Evolutionary conservation across 2,329 filamentous ascomycete genomes (phyloP).

Genomic region (Cladosporium sp.): DNA sequence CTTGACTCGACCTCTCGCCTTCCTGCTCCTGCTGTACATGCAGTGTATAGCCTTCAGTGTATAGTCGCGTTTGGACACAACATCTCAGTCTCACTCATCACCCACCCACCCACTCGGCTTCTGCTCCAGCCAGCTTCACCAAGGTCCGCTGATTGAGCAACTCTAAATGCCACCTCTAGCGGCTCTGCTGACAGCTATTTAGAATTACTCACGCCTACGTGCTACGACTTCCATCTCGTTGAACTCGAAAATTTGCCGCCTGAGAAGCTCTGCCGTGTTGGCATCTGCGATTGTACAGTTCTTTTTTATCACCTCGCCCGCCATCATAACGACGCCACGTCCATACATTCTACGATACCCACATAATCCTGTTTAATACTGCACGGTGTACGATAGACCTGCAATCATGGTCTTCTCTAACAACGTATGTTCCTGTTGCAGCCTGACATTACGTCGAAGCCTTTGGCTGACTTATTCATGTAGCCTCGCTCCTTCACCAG

Average conservation of each 20-base stretch:
- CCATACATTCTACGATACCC: constrained; percentile 30
- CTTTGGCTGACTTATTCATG: constrained; percentile 9
- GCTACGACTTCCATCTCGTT: not conserved
- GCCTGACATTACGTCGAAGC: not conserved
- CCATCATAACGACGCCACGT: constrained; percentile 26
- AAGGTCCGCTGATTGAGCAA: constrained; percentile 16
- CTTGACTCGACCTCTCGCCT: not conserved
- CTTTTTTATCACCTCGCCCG: constrained; percentile 20
- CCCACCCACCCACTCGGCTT: not conserved
- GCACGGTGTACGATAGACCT: constrained; percentile 30
- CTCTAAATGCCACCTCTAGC: constrained; percentile 10
- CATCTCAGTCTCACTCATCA: not conserved
- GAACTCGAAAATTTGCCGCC: not conserved
- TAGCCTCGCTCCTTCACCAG: constrained; percentile 34
- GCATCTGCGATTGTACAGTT: constrained; percentile 17
- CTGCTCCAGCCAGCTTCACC: constrained; percentile 12
- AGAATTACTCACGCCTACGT: constrained; percentile 1
- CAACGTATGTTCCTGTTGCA: constrained; percentile 21
- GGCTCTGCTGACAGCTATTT: constrained; percentile 11
- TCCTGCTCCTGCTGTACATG: constrained; percentile 16
- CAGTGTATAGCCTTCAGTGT: constrained; percentile 17
- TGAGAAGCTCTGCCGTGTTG: not conserved
- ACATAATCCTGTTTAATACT: constrained; percentile 36
- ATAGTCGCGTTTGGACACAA: constrained; percentile 14
- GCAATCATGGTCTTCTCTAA: constrained; percentile 29